These are phyloP conservation scores for Fomitiporia mediterranea DNA, from an alignment of 1,284 basidiomycete species.

Conservation along the genomic window DNA sequence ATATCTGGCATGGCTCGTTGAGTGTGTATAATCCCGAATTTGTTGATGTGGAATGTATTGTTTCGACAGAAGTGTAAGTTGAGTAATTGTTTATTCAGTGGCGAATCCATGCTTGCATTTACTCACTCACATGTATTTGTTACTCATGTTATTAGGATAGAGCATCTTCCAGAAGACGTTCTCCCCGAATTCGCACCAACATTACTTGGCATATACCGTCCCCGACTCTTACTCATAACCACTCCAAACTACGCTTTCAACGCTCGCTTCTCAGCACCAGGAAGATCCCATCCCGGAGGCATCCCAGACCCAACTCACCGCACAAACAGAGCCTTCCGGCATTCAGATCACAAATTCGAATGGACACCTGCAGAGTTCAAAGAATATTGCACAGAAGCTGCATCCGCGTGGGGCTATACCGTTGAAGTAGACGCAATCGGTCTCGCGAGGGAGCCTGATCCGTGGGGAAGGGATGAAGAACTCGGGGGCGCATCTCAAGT, in stretches of 20 bases:
- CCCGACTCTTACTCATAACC: slow-evolving; percentile 76
- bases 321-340: slow-evolving; percentile 70
- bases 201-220: slow-evolving; percentile 80
- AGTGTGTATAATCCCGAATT: slow-evolving; percentile 74
- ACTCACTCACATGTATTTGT: slow-evolving; percentile 9
- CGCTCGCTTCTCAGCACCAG: slow-evolving; percentile 70
- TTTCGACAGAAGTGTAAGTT: slow-evolving; percentile 81
- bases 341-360: slow-evolving; percentile 90
- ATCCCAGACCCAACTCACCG: slow-evolving; percentile 71
- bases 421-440: slow-evolving; percentile 57
- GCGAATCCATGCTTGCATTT: not conserved
- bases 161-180: slow-evolving; percentile 73
- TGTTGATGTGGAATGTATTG: slow-evolving; percentile 74
- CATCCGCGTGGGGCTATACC: slow-evolving; percentile 71
- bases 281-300: slow-evolving; percentile 36
- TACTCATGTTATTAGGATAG: slow-evolving; percentile 53
- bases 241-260: slow-evolving; percentile 93
- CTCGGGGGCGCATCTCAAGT: slow-evolving; percentile 71
- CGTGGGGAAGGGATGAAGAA: slow-evolving; percentile 60
- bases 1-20: slow-evolving; percentile 81
- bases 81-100: slow-evolving; percentile 4
- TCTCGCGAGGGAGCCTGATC: slow-evolving; percentile 50
- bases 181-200: slow-evolving; percentile 78
- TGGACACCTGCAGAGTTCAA: slow-evolving; percentile 83
- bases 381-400: slow-evolving; percentile 61